Percentiles rank a stretch among this genome's conserved stretches.
phyloP scores from a whole-genome alignment of 179 eudicot species.

The Pouteria campechiana region DNA sequence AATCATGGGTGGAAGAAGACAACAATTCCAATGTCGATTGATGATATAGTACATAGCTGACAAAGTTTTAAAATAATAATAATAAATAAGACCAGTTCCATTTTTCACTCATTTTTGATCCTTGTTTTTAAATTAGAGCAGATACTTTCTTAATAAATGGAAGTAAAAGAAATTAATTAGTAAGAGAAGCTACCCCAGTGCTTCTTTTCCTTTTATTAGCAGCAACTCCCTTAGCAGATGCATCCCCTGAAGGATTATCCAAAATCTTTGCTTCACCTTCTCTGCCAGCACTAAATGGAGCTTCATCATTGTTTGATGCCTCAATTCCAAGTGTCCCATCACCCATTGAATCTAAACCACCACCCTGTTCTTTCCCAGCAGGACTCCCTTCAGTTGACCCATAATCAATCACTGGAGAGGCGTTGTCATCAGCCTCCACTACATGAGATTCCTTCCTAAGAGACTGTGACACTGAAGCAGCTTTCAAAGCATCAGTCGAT shows the following conservation, averaged over 20 bases:
- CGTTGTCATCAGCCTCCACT: no score
- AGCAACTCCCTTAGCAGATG: slow-evolving; percentile 36
- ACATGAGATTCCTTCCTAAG: slow-evolving; percentile 22
- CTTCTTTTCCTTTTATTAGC: slow-evolving; percentile 69
- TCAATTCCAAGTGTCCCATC: slow-evolving; percentile 35
- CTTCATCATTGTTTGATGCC: slow-evolving; percentile 61
- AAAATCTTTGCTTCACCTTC: slow-evolving; percentile 23
- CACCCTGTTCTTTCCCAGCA: slow-evolving; percentile 25
- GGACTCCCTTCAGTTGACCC: slow-evolving; percentile 30
- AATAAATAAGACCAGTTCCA: neutral
- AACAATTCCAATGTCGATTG: no score
- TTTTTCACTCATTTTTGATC: no score
- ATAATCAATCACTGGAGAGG: slow-evolving; percentile 17
- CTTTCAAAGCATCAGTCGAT: slow-evolving; percentile 17
- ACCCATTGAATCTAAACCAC: slow-evolving; percentile 34
- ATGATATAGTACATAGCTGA: no score
- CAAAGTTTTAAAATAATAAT: no score
- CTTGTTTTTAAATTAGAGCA: no score
- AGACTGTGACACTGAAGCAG: slow-evolving; percentile 20
- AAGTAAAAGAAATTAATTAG: no score
- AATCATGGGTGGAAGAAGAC: no score
- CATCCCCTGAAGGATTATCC: slow-evolving; percentile 9
- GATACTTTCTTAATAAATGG: no score
- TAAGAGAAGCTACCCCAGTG: slow-evolving; percentile 72
- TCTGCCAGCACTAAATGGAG: slow-evolving; percentile 35